Evolutionary conservation across 179 eudicot species (phyloP).

Genomic region (Amaranthus tricolor): DNA sequence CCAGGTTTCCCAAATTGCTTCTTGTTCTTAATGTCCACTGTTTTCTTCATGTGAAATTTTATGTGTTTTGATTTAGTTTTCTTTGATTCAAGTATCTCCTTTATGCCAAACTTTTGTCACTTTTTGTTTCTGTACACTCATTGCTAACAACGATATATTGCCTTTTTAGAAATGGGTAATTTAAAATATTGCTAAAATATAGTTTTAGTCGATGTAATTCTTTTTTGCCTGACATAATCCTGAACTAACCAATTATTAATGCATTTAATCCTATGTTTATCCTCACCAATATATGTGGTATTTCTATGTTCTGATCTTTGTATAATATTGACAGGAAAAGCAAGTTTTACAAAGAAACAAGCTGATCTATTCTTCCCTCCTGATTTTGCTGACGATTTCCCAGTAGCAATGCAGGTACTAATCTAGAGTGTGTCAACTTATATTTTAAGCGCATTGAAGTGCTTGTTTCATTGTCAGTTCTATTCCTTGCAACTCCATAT

Average conservation of each 20-base stretch:
- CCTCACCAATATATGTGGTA: neutral
- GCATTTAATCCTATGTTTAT: neutral
- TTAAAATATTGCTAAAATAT: neutral
- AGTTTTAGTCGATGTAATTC: neutral
- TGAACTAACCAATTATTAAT: neutral
- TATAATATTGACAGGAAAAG: constrained; percentile 54
- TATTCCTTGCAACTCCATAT: neutral
- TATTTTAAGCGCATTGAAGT: neutral
- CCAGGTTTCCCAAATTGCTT: constrained; percentile 48
- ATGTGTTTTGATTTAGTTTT: neutral
- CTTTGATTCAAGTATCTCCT: neutral
- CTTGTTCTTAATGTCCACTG: neutral
- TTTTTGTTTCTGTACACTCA: neutral
- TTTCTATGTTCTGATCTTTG: constrained; percentile 4
- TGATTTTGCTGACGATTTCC: constrained; percentile 94
- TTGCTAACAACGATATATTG: neutral
- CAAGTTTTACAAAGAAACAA: constrained; percentile 85
- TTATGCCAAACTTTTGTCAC: neutral
- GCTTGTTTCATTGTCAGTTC: neutral
- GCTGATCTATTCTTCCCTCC: constrained; percentile 97
- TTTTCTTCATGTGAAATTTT: neutral
- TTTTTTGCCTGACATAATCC: neutral
- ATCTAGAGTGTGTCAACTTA: neutral
- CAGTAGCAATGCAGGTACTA: constrained; percentile 92
- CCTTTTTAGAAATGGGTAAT: neutral